Percentiles rank a stretch among this genome's conserved stretches.
phyloP scores from a whole-genome alignment of 1,139 yeast species.

The Taiozyma sp. region DNA sequence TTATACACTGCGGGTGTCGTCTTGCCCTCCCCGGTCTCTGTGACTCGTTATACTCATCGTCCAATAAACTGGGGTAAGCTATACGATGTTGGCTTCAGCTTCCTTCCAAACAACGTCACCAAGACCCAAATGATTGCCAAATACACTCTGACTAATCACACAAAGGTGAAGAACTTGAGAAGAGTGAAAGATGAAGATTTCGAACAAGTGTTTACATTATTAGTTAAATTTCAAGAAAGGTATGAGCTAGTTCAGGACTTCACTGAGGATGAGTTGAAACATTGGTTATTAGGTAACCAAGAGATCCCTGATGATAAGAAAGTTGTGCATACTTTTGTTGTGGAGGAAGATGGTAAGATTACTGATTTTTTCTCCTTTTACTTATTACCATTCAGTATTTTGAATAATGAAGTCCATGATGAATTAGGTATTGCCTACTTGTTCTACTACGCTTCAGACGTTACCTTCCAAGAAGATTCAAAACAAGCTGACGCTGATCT shows the following conservation, averaged over 20 bases:
- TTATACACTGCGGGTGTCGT: slow-evolving; percentile 90
- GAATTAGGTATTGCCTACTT: slow-evolving; percentile 83
- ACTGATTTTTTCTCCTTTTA: slow-evolving; percentile 91
- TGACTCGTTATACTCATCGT: slow-evolving; percentile 89
- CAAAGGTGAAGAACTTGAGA: slow-evolving; percentile 60
- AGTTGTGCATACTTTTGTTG: slow-evolving; percentile 77
- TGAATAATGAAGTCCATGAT: slow-evolving; percentile 59
- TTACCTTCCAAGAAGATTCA: slow-evolving; percentile 34
- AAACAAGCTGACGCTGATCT: slow-evolving; percentile 33
- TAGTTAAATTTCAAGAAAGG: slow-evolving; percentile 55
- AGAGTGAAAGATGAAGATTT: slow-evolving; percentile 57
- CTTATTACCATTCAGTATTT: slow-evolving; percentile 79
- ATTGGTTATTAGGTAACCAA: slow-evolving; percentile 66
- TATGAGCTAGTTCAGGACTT: slow-evolving; percentile 73
- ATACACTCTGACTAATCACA: slow-evolving; percentile 60
- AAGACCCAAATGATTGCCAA: slow-evolving; percentile 78
- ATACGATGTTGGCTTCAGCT: slow-evolving; percentile 83
- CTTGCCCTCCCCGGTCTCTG: slow-evolving; percentile 88
- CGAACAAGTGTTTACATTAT: slow-evolving; percentile 53
- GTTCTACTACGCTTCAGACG: slow-evolving; percentile 82
- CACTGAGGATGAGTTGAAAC: slow-evolving; percentile 63
- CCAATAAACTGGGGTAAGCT: slow-evolving; percentile 90
- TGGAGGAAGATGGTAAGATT: slow-evolving; percentile 63
- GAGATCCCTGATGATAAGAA: slow-evolving; percentile 30
- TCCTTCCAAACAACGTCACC: slow-evolving; percentile 71